Base-by-base conservation (phyloP, 2,329 filamentous ascomycete genomes). In the Xylaria sp. region DNA sequence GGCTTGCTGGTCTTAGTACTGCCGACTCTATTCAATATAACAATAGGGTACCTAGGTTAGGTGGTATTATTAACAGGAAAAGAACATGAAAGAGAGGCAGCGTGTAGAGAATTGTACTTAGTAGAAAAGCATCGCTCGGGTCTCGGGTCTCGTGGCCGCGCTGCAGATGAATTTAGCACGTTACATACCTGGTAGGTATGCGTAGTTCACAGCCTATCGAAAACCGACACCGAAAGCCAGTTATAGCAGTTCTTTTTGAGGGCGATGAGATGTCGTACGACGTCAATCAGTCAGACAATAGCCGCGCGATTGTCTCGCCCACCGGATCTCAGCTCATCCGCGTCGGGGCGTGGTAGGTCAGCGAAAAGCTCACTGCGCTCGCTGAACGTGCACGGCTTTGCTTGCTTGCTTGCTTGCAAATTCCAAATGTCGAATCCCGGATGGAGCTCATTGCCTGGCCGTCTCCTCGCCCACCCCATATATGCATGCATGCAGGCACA, bases 251-350 rank as follows among this genome's bases (percentile, higher is more conserved):
- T 59, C 23, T 29, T 51, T 9, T n/a, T 35, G 29, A 54, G 25
- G 27, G 55, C 32, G 50, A 27, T 60, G 55, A 27, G 57, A 42
- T 51, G 63, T 63, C 47, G 67, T 65, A 29, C 66, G 37, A 63
- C 27, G 59, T 57, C 27, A 66, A 40, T 55, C 5, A 21, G 59
- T 57, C 27, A 66, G 47, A 63, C 2, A 21, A 21, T 50, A 69
- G 59, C 59, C 67, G 67, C 63, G 67, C 67, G 66, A 65, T 35
- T 69, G 63, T 69, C 66, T 66, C 59, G 57, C 60, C 48, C 55
- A 64, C 65, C 65, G 66, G 61, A 60, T 65, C 57, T 65, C 62
- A 68, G 50, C 61, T 53, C 50, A 61, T 50, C 65, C 61, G 65
- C 61, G 37, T 25, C 48, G 55, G 37, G 60, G 18, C 59, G 44